phyloP scores from a whole-genome alignment of 2,329 filamentous ascomycete species.

The Penicillium sp. region DNA sequence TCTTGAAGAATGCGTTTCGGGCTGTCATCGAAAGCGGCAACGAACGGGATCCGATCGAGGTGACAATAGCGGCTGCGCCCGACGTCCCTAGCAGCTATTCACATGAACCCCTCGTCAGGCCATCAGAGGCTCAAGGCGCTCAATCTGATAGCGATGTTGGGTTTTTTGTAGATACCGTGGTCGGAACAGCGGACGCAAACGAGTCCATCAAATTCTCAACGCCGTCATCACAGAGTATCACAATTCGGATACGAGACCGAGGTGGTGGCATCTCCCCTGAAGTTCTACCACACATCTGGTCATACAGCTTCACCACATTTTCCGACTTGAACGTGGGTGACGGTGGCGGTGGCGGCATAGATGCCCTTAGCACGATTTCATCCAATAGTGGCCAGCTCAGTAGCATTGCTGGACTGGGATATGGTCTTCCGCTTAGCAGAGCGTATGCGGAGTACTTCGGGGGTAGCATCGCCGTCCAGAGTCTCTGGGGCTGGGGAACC shows the following conservation, averaged over 20 bases:
- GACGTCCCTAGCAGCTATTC: slow-evolving; percentile 48
- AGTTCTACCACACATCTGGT: slow-evolving; percentile 87
- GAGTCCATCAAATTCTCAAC: slow-evolving; percentile 39
- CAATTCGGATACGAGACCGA: slow-evolving; percentile 93
- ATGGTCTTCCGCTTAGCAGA: slow-evolving; percentile 85
- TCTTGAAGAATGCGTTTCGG: slow-evolving; percentile 95
- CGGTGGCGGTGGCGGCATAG: slow-evolving; percentile 60
- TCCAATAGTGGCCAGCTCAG: slow-evolving; percentile 73
- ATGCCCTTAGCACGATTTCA: slow-evolving; percentile 77
- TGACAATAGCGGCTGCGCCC: slow-evolving; percentile 81
- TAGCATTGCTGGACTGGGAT: slow-evolving; percentile 90
- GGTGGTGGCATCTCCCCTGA: slow-evolving; percentile 90
- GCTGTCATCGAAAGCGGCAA: slow-evolving; percentile 86
- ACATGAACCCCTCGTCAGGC: slow-evolving; percentile 48
- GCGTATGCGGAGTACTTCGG: slow-evolving; percentile 99
- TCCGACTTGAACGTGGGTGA: slow-evolving; percentile 65
- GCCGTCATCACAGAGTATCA: slow-evolving; percentile 75
- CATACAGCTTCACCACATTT: slow-evolving; percentile 97
- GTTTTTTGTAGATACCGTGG: slow-evolving; percentile 35
- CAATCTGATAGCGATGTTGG: slow-evolving; percentile 36
- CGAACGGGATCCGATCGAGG: slow-evolving; percentile 80
- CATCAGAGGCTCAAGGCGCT: slow-evolving; percentile 13
- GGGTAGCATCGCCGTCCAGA: slow-evolving; percentile 93
- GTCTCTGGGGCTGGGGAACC: slow-evolving; percentile 88
- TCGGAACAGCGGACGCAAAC: slow-evolving; percentile 35